Evolutionary conservation across 2,329 filamentous ascomycete species (phyloP), one percentile per base, ranked within the genome.

Genomic region (Colletotrichum sidae): DNA sequence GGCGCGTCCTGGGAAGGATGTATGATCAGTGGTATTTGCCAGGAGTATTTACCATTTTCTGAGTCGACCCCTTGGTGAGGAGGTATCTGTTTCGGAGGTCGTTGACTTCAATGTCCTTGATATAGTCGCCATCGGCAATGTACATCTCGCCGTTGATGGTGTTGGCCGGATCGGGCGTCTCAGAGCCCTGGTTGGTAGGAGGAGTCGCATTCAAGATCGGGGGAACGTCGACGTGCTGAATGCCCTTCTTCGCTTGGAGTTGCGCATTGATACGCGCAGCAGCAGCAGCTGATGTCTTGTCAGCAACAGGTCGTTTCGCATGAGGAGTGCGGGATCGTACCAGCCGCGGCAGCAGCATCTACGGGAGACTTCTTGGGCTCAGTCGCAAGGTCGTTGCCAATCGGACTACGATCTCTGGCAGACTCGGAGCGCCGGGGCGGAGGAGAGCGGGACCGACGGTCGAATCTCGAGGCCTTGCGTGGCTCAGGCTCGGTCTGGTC

Each of bases 61-160:
- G 96, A 70, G 94, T 97, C 73, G 93, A 92, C 75, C 94, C 94
- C 84, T 97, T 98, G 70, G 95, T 99, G 82, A 99, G 86, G 78
- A 94, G 91, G 80, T 99, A 99, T 73, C 95, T 92, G 78, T 98
- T 99, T 70, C 95, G 91, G 75, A 98, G 82, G 80, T 98, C 95
- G 79, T 99, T 99, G 83, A 99, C 93, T 83, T 98, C 96, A 75
- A 99, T 97, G 76, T 99, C 96, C 80, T 96, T 96, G 81, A 99
- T 98, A 78, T 92, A 98, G 80, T 99, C 96, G 73, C 96, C 96
- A 77, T 98, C 96, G 68, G 94, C 92, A 72, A 97, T 92, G 76
- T 98, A 98, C 77, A 97, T 92, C 74, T 96, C 93, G 73, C 91
- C 89, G 73, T 95, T 93, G 77, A 96, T 86, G 67, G 88, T 88